Evolutionary conservation across 306 rosid species (phyloP), one percentile per base, ranked within the genome.

Genomic region (Coriaria nepalensis): DNA sequence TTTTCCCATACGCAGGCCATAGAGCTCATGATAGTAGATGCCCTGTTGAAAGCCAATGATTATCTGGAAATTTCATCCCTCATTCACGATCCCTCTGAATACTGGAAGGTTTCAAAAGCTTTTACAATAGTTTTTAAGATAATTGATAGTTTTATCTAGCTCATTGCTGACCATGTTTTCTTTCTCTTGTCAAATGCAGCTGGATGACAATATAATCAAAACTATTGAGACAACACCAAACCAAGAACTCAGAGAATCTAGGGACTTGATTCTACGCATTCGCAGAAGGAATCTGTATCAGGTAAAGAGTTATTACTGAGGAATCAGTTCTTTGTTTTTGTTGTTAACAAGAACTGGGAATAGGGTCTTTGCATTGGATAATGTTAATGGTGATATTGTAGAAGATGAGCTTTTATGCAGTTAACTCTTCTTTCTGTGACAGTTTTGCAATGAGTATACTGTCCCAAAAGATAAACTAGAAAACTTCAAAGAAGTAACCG

Each of bases 391-490:
- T 45, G 49, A 14, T 4, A 45, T n/a, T 45, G 29, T 20, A 20
- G 29, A 20, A 45, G 49, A 11, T 29, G 8, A 10, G 6, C 20
- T n/a, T n/a, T 45, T 29, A 45, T 29, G 37, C 33, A 39, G 35
- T 13, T 48, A 6, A 50, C 9, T 41, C 43, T 43, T 61, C 37
- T 20, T 45, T n/a, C 29, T 53, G 35, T 68, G 68, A 64, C 78
- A 90, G 97, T 90, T 84, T 46, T 84, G 95, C 64, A 90, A 84
- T 32, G 93, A 84, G 61, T 90, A 90, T 79, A 74, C 95, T n/a
- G 92, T 90, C 47, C 97, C 95, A 10, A 90, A 73, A 76, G 79
- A 81, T 59, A 73, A 71, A 70, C 52, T 84, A 55, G 87, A 81
- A 37, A 57, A 81, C 56, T 84, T 81, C 64, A 84, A 77, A 74